phyloP scores from a whole-genome alignment of 768 basidiomycete species.

The Gautieria morchelliformis region DNA sequence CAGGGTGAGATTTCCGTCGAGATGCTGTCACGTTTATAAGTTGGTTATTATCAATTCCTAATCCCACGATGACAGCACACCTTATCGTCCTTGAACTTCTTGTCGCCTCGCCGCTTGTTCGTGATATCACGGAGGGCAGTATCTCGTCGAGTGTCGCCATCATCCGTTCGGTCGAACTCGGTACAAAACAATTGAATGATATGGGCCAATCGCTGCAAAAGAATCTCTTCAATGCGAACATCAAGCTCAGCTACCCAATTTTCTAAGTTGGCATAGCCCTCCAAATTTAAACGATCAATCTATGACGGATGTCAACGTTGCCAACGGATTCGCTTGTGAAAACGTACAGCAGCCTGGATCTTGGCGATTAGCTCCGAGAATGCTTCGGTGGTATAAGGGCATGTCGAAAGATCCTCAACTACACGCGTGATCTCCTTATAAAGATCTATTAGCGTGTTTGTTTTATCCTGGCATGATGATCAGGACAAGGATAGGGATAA shows the following conservation, averaged over 20 bases:
- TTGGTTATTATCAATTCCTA: not conserved
- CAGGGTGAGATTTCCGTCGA: constrained; percentile 66
- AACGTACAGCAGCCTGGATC: constrained; percentile 74
- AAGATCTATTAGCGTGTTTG: constrained; percentile 85
- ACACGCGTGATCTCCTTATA: constrained; percentile 78
- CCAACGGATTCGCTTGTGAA: not conserved
- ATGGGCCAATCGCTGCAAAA: constrained; percentile 63
- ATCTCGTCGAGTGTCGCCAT: constrained; percentile 52
- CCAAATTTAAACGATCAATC: constrained; percentile 92
- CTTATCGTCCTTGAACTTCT: constrained; percentile 73
- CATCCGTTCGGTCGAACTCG: constrained; percentile 74
- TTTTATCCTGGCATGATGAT: constrained; percentile 61
- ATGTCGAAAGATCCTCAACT: constrained; percentile 81
- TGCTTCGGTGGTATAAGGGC: constrained; percentile 74
- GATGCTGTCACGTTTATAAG: constrained; percentile 32
- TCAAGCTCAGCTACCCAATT: constrained; percentile 81
- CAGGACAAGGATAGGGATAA: constrained; percentile 1
- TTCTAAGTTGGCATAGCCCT: constrained; percentile 92
- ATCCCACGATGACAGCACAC: constrained; percentile 24
- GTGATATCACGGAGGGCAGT: constrained; percentile 41
- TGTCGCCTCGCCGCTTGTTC: constrained; percentile 63
- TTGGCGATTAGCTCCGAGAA: constrained; percentile 70
- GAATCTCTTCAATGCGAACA: constrained; percentile 71
- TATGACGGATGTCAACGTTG: constrained; percentile 18
- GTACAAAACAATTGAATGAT: constrained; percentile 82